These are phyloP conservation scores for Backusella liffmaniae DNA, from an alignment of 192 early-diverging fungal genomes.

Conservation along the genomic window DNA sequence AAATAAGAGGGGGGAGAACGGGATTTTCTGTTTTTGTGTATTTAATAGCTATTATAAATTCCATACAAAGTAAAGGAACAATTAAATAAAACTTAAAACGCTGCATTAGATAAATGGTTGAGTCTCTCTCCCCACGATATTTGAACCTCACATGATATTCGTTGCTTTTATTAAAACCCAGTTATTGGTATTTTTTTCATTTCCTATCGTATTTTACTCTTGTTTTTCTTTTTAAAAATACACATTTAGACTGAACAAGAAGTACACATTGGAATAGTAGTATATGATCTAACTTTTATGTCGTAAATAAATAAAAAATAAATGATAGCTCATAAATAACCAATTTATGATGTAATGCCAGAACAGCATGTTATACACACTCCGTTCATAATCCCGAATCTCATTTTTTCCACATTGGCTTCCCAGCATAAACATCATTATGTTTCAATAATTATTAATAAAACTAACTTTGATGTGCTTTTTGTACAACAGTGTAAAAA, in stretches of 20 bases:
- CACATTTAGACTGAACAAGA: not conserved
- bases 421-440: not conserved
- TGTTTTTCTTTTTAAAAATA: not conserved
- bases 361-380: not conserved
- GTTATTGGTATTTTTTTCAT: not conserved
- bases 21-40: not conserved
- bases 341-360: not conserved
- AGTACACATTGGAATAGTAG: not conserved
- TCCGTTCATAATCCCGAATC: not conserved
- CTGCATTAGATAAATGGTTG: not conserved
- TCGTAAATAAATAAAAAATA: not conserved
- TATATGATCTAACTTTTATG: not conserved
- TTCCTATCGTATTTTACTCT: not conserved
- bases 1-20: not conserved
- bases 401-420: not conserved
- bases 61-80: not conserved
- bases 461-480: not conserved
- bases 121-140: not conserved
- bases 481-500: not conserved
- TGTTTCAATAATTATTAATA: not conserved
- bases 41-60: not conserved
- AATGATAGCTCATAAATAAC: not conserved
- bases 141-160: not conserved
- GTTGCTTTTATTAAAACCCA: not conserved
- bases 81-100: not conserved